phyloP scores from a whole-genome alignment of 305 asterid genomes.

The Fraxinus baroniana region DNA sequence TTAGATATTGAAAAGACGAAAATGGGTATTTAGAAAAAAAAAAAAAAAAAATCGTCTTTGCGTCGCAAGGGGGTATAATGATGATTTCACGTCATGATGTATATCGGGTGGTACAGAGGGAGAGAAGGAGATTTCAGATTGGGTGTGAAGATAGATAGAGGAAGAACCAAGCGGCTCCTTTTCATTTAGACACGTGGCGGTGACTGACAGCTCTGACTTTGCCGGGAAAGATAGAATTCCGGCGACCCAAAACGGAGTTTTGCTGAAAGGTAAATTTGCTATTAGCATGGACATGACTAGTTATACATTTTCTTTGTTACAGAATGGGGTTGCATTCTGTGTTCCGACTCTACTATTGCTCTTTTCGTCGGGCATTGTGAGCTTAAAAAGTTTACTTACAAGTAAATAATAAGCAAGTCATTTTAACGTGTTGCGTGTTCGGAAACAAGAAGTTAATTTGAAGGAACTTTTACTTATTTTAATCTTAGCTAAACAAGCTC shows the following conservation, averaged over 20 bases:
- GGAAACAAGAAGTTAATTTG: background rate
- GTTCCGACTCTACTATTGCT: background rate
- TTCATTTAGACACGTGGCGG: slow-evolving; percentile 24
- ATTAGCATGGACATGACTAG: background rate
- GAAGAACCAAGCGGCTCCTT: slow-evolving; percentile 22
- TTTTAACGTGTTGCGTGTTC: background rate
- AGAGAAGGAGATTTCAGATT: slow-evolving; percentile 20
- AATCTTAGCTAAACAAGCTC: background rate
- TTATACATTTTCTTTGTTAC: background rate
- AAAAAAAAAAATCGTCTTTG: background rate
- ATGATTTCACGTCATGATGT: background rate
- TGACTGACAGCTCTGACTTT: slow-evolving; percentile 1
- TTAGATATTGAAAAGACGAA: background rate
- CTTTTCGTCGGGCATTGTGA: slow-evolving; percentile 12
- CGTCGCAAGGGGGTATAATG: background rate
- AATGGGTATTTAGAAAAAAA: background rate
- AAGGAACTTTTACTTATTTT: background rate
- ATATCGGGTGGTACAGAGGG: background rate
- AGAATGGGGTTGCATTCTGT: background rate
- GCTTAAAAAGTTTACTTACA: background rate
- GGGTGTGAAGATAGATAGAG: slow-evolving; percentile 28
- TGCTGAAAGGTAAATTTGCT: slow-evolving; percentile 22
- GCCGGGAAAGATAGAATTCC: slow-evolving; percentile 24
- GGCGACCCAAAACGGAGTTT: slow-evolving; percentile 21
- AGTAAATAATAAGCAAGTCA: background rate